Evolutionary conservation across 305 asterid genomes (phyloP), one percentile per base, ranked within the genome.

Genomic region (Solanum hybrid): DNA sequence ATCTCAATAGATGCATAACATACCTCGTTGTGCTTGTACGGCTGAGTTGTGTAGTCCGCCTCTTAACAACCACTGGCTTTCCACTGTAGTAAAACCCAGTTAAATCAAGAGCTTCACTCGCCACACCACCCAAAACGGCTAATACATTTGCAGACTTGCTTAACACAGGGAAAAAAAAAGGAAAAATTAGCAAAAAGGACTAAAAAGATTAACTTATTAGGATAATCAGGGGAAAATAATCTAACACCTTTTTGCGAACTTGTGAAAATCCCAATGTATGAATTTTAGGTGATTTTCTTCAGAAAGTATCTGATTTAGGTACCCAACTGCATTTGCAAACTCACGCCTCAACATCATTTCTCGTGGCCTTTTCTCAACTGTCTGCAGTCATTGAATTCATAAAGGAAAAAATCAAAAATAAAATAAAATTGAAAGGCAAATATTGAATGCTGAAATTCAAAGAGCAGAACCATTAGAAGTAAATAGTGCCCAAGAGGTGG

Each of bases 271-370:
- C 99, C 99, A 97, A 88, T 97, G 99, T 89, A 97, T 96, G 90
- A 97, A 97, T 90, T 97, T 95, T 29, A 97, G 97, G 87, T 94
- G 98, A 89, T 93, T 93, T 79, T 97, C 99, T 92, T 95, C 96
- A 10, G 95, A 88, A 88, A 97, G 93, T 91, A 96, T 95, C 95
- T 97, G 99, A 93, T 97, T 97, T 66, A 97, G 95, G 93, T 97
- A 97, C 87, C 99, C 99, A 36, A 97, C 99, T 10, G 99, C 99
- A 93, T 95, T 92, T 56, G 98, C 95, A 93, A 97, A 97, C 93
- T 97, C 99, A 87, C 99, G 98, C 93, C 99, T 94, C 89, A 97
- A 92, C 99, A 97, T 97, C 99, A 97, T 97, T 92, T 97, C 99
- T 90, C 99, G 93, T 36, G 99, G 99, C 89, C 99, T 93, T 93